Evolutionary conservation across 2,329 filamentous ascomycete species (phyloP).

Genomic region (Ilyonectria mors-panacis): DNA sequence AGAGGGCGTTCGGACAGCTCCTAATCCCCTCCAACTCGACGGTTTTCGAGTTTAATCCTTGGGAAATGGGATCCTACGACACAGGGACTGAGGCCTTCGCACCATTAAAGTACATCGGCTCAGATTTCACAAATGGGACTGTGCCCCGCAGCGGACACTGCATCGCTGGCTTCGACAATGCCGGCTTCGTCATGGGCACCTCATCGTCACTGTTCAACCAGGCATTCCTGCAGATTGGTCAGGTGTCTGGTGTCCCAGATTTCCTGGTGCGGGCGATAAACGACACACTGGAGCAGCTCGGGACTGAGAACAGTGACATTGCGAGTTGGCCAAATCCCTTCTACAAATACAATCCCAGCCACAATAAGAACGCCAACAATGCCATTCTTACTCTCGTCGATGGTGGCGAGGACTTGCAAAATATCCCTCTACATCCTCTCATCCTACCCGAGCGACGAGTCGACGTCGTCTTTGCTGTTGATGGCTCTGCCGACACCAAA

Average conservation of each 20-base stretch:
- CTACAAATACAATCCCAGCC: slow-evolving; percentile 72
- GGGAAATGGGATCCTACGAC: slow-evolving; percentile 84
- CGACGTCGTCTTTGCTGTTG: slow-evolving; percentile 86
- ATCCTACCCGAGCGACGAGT: slow-evolving; percentile 80
- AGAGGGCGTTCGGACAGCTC: slow-evolving; percentile 72
- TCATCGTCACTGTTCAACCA: slow-evolving; percentile 89
- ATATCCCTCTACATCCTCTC: slow-evolving; percentile 83
- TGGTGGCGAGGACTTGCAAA: slow-evolving; percentile 83
- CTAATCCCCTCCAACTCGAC: slow-evolving; percentile 76
- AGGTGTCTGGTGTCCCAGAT: slow-evolving; percentile 52
- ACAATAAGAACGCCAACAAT: slow-evolving; percentile 69
- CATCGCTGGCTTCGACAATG: slow-evolving; percentile 85
- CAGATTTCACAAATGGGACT: slow-evolving; percentile 76
- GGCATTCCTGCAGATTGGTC: slow-evolving; percentile 73
- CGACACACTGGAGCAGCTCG: slow-evolving; percentile 63
- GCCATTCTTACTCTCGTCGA: slow-evolving; percentile 79
- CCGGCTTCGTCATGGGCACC: slow-evolving; percentile 88
- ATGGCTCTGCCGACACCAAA: slow-evolving; percentile 81
- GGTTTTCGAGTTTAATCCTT: slow-evolving; percentile 84
- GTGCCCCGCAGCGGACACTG: slow-evolving; percentile 73
- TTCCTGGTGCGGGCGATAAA: slow-evolving; percentile 54
- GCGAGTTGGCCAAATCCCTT: slow-evolving; percentile 86
- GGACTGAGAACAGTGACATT: slow-evolving; percentile 77
- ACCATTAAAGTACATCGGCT: slow-evolving; percentile 79
- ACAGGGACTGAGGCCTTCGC: slow-evolving; percentile 72